Base-by-base conservation (phyloP, 306 rosid genomes). In the Quercus ilex region DNA sequence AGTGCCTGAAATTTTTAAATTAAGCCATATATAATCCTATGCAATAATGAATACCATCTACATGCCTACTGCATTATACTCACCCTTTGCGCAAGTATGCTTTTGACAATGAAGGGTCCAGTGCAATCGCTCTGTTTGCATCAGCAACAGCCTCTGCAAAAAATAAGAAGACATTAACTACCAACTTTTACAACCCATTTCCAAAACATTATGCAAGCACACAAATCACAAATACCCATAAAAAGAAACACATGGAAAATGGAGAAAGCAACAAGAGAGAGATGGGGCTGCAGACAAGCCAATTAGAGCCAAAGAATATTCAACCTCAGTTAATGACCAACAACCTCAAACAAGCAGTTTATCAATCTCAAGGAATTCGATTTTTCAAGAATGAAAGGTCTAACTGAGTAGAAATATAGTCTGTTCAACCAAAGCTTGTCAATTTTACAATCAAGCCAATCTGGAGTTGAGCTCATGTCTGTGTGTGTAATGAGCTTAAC, bases 61-160 rank as follows among this genome's bases (percentile, higher is more conserved):
- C 51, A 35, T 9, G 15, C 1, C 51, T 33, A 35, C 72, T 33
- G 4, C 18, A 62, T 33, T 23, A 73, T 1, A 81, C 86, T 80
- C 76, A 93, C 98, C 96, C 99, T 87, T 93, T 95, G 17, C 98
- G 95, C 79, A 91, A 78, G 85, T 88, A 93, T 56, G 99, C 91
- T 84, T 87, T 95, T 9, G 87, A 25, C 28, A 90, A 74, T 13
- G 88, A 85, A 46, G 88, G 83, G 71, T 89, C 85, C 85, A 95
- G 80, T 71, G 87, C 93, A 81, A 95, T 93, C 8, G 99, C 99
- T 82, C 77, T 95, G 89, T 76, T 93, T 38, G 98, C 88, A 85
- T 95, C 99, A 20, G 88, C 79, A 82, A 93, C 85, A 76, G 98
- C 98, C 86, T 87, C 99, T 95, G 72, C 67, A 88, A 77, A 80